phyloP scores from a whole-genome alignment of 2,329 filamentous ascomycete genomes.

The Botrytis porri region DNA sequence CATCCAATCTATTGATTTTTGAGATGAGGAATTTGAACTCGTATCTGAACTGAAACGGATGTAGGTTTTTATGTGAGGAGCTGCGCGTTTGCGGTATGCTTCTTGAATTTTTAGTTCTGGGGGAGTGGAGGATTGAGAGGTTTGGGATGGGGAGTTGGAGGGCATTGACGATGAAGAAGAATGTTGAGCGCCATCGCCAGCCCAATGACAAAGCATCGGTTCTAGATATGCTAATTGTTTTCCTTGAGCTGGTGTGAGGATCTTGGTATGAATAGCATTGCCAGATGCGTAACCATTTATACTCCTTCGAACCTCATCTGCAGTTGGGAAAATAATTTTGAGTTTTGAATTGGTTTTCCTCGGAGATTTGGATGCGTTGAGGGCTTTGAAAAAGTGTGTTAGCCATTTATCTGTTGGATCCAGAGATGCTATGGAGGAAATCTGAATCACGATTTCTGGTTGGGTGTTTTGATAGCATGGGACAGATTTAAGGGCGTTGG shows the following conservation, averaged over 20 bases:
- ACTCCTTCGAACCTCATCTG: constrained; percentile 72
- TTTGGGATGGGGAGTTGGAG: too few relatives aligned
- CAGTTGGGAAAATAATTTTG: constrained; percentile 77
- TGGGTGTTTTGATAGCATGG: constrained; percentile 43
- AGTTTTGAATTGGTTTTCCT: constrained; percentile 47
- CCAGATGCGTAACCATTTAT: constrained; percentile 78
- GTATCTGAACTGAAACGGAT: constrained; percentile 54
- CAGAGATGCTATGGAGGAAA: constrained; percentile 81
- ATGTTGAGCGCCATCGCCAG: constrained; percentile 49
- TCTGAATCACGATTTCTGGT: constrained; percentile 57
- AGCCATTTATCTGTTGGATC: constrained; percentile 72
- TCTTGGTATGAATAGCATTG: constrained; percentile 77
- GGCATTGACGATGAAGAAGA: neutral
- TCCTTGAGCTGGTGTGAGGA: constrained; percentile 64
- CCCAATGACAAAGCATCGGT: constrained; percentile 74
- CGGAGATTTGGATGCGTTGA: constrained; percentile 39
- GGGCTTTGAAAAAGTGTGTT: constrained; percentile 55
- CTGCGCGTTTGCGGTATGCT: constrained; percentile 64
- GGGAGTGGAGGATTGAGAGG: neutral
- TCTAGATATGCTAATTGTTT: constrained; percentile 72
- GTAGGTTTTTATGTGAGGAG: constrained; percentile 89
- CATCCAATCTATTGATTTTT: constrained; percentile 70
- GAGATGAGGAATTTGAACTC: constrained; percentile 14
- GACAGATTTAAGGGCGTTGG: constrained; percentile 55
- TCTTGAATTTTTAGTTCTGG: constrained; percentile 38